These are phyloP conservation scores for Venturia carpophila DNA, from an alignment of 2,329 filamentous ascomycete genomes.

Conservation along the genomic window DNA sequence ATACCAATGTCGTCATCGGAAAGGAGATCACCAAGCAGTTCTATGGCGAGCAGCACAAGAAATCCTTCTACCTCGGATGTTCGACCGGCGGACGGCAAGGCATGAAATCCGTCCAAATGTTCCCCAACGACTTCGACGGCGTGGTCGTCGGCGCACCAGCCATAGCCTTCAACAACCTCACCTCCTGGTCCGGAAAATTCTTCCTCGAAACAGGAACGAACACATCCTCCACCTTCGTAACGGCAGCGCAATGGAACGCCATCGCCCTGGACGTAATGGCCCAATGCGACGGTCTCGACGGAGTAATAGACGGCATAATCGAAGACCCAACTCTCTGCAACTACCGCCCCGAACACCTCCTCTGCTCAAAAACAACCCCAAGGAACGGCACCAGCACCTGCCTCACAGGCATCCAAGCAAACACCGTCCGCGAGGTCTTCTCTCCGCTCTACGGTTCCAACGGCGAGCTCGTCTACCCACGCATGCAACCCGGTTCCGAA, in stretches of 20 bases:
- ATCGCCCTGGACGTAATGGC: conserved; percentile 39
- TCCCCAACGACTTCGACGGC: conserved; percentile 32
- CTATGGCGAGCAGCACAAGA: conserved; percentile 34
- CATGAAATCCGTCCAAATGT: conserved; percentile 26
- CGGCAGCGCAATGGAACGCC: conserved; percentile 32
- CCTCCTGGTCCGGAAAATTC: conserved; percentile 39
- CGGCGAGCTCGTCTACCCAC: conserved; percentile 14
- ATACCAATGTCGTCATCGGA: conserved; percentile 33
- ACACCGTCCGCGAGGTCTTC: conserved; percentile 12
- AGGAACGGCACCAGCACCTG: background rate
- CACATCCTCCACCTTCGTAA: conserved; percentile 34
- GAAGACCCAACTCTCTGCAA: conserved; percentile 40
- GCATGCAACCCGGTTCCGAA: conserved; percentile 19
- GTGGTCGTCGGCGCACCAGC: conserved; percentile 26
- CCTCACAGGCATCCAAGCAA: conserved; percentile 10
- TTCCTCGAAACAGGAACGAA: conserved; percentile 33
- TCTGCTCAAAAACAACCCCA: conserved; percentile 25
- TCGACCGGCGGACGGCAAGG: conserved; percentile 34
- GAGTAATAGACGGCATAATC: conserved; percentile 42
- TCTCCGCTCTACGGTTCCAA: background rate
- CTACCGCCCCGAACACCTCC: conserved; percentile 35
- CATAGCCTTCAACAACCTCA: conserved; percentile 38
- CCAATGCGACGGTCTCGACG: conserved; percentile 46
- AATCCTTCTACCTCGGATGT: conserved; percentile 34
- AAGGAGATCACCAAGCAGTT: conserved; percentile 36